Percentiles rank a stretch among this genome's conserved stretches.
phyloP scores from a whole-genome alignment of 2,329 filamentous ascomycete species.

The Trichophyton simii region DNA sequence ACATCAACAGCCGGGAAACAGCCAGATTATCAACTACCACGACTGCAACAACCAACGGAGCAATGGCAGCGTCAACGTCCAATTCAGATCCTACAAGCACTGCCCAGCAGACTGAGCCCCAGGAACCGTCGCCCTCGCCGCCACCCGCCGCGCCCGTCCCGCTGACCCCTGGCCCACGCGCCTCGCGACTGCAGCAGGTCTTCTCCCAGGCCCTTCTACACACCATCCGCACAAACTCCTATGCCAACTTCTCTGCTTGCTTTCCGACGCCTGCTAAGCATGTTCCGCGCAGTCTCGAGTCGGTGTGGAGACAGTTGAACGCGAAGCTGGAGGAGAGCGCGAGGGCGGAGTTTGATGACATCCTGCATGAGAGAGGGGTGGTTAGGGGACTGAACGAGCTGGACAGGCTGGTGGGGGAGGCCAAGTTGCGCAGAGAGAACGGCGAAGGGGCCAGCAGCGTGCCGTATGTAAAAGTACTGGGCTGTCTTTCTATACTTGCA shows the following conservation, averaged over 20 bases:
- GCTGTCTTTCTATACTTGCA: neutral
- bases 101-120: slow-evolving; percentile 4
- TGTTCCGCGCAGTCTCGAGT: slow-evolving; percentile 44
- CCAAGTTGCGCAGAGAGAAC: slow-evolving; percentile 40
- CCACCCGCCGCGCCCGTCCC: slow-evolving; percentile 41
- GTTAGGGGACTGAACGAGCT: slow-evolving; percentile 48
- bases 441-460: slow-evolving; percentile 28
- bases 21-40: neutral
- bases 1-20: neutral
- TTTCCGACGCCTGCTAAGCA: slow-evolving; percentile 50
- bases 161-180: slow-evolving; percentile 46
- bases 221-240: slow-evolving; percentile 48
- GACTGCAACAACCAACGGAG: neutral
- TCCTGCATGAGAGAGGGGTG: slow-evolving; percentile 44
- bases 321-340: slow-evolving; percentile 46
- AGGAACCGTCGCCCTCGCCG: slow-evolving; percentile 37
- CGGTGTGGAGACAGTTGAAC: slow-evolving; percentile 47
- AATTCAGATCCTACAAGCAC: neutral
- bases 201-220: slow-evolving; percentile 48
- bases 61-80: neutral
- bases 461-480: slow-evolving; percentile 32
- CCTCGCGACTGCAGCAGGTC: slow-evolving; percentile 46
- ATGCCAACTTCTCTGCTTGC: slow-evolving; percentile 50
- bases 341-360: slow-evolving; percentile 48
- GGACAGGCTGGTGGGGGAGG: slow-evolving; percentile 48